A percentile compares a stretch with the other conserved stretches of the same genome.
phyloP scores from a whole-genome alignment of 1,284 basidiomycete species.

The Lignosus rhinocerotis region DNA sequence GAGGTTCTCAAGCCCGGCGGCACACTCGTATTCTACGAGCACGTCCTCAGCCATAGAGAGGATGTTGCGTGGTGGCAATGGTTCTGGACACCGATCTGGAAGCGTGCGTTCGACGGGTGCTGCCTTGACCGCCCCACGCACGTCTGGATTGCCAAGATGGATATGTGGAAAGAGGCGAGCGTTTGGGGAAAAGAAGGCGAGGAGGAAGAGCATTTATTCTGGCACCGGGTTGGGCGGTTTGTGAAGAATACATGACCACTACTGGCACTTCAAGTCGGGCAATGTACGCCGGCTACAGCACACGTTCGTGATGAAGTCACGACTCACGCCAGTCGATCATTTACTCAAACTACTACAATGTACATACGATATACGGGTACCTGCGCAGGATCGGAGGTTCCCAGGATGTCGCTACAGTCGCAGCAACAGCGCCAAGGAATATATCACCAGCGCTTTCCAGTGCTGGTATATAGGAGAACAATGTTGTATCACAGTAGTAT shows the following conservation, averaged over 20 bases:
- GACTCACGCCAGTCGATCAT: too few relatives aligned
- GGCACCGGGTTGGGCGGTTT: slow-evolving; percentile 55
- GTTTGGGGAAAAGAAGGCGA: slow-evolving; percentile 46
- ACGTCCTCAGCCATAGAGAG: slow-evolving; percentile 51
- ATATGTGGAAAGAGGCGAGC: slow-evolving; percentile 43
- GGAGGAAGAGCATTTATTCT: slow-evolving; percentile 54
- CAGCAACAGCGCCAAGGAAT: too few relatives aligned
- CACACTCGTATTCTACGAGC: slow-evolving; percentile 62
- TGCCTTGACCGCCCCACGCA: slow-evolving; percentile 51
- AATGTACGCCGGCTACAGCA: too few relatives aligned
- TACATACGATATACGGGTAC: too few relatives aligned
- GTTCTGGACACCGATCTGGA: slow-evolving; percentile 71
- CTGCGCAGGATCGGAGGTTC: too few relatives aligned
- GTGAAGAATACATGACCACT: slow-evolving; percentile 40
- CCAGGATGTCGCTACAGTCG: too few relatives aligned
- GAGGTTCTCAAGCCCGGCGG: slow-evolving; percentile 61
- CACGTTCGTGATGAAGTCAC: too few relatives aligned
- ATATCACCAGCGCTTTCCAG: too few relatives aligned
- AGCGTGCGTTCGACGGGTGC: slow-evolving; percentile 24
- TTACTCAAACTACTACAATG: too few relatives aligned
- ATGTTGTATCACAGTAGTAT: too few relatives aligned
- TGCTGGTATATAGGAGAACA: too few relatives aligned
- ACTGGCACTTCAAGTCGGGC: too few relatives aligned
- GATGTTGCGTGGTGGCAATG: slow-evolving; percentile 67
- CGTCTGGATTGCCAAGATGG: slow-evolving; percentile 47